Base-by-base conservation (phyloP, 2,329 filamentous ascomycete species). In the Fusarium miscanthi region DNA sequence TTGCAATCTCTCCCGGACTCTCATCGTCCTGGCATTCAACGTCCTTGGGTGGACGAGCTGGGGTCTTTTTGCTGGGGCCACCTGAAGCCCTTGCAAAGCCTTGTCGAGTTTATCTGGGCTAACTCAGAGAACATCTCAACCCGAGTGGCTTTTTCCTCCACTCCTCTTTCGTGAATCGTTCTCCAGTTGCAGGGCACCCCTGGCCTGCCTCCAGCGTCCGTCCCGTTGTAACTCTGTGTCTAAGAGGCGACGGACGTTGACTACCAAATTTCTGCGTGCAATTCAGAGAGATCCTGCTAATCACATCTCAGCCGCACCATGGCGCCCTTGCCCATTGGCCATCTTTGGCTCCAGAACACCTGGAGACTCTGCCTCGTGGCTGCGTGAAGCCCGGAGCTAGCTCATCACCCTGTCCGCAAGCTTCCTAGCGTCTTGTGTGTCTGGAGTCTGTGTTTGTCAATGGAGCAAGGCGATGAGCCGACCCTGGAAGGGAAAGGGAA, bases 241-340 rank as follows among this genome's bases (percentile, higher is more conserved):
- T 52, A 51, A 73, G 45, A 70, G 30, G 35, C 31, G 59, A 56
- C 46, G 14, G 54, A 73, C 59, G 37, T 63, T 67, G n/a, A 46
- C 70, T 53, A 42, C 43, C 51, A 66, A 33, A 51, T 49, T 46
- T 69, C 64, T 63, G 40, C 45, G 57, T 66, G 56, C 63, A 65
- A 54, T 59, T 49, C 49, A 53, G 31, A 49, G 16, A 54, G 62
- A 65, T 69, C 48, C 56, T 53, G 51, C 63, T 62, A 65, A 66
- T 74, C 54, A 57, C 65, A 21, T 54, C 66, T 77, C 75, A 77
- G 75, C 75, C 75, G 75, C 75, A 77, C 72, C 59, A 51, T 58
- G 27, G 35, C 41, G 25, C n/a, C 33, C 31, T 21, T 35, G 40
- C 45, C 67, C 30, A 77, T 77, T 77, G 75, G 75, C 17, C 40